Percentiles rank a stretch among this genome's conserved stretches.
phyloP scores from a whole-genome alignment of 106 monocot genomes.

The Dendrobium catenatum region DNA sequence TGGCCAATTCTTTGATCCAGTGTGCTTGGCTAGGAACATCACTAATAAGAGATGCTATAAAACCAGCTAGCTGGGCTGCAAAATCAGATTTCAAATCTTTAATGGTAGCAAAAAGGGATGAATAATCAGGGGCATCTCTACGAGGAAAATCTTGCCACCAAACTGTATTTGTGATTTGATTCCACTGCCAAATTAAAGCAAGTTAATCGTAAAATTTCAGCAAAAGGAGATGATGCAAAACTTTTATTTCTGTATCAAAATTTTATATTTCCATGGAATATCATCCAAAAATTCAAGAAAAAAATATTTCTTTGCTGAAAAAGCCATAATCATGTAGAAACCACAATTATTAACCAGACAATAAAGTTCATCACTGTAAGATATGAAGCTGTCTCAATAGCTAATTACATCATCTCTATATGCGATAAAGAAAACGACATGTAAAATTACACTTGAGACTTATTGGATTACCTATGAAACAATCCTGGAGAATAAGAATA shows the following conservation, averaged over 20 bases:
- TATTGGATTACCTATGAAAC: too few relatives aligned
- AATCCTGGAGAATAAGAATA: too few relatives aligned
- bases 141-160: slow-evolving; percentile 93
- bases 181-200: slow-evolving; percentile 53
- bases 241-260: not conserved
- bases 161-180: slow-evolving; percentile 74
- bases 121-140: slow-evolving; percentile 40
- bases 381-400: too few relatives aligned
- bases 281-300: not conserved
- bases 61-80: slow-evolving; percentile 64
- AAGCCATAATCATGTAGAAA: not conserved
- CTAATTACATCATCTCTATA: too few relatives aligned
- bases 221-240: not conserved
- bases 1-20: slow-evolving; percentile 65
- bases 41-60: slow-evolving; percentile 63
- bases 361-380: too few relatives aligned
- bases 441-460: too few relatives aligned
- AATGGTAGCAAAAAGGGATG: slow-evolving; percentile 33
- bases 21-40: slow-evolving; percentile 73
- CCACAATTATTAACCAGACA: not conserved
- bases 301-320: not conserved
- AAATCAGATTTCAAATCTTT: slow-evolving; percentile 52
- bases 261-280: not conserved
- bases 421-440: too few relatives aligned
- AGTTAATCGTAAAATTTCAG: not conserved